Evolutionary conservation across 768 basidiomycete species (phyloP), one percentile per base, ranked within the genome.

Genomic region (Coprinellus micaceus): DNA sequence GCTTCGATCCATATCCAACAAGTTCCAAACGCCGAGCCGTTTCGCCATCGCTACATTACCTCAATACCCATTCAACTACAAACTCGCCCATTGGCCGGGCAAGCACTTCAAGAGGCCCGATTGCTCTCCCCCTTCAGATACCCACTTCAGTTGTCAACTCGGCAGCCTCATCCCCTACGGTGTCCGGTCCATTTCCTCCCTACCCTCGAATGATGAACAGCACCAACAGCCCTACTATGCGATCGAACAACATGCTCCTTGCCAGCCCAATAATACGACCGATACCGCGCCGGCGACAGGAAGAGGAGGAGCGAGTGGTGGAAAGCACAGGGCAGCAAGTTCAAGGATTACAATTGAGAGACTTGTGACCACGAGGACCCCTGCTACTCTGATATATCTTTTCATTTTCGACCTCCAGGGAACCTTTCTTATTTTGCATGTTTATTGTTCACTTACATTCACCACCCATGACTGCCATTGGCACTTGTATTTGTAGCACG

Each of bases 1-100:
- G 90, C 10, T 92, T 88, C 67, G 90, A 92, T 66, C 90, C 90
- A 48, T 92, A 92, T 70, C 85, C 87, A 29, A 83, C 80, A 43
- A 76, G 85, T 17, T 82, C 85, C 19, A 92, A 92, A 70, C 83
- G 90, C 40, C 84, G 90, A 39, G 90, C 90, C 11, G 89, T 91
- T 22, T 92, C 90, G 12, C 90, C 90, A 6, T 91, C 89, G 4
- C 68, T 91, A 57, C 82, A 83, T 11, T 79, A 82, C 66, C 74
- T 89, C 19, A 54, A 41, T 52, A 76, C 76, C 21, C 83, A 83
- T 66, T 66, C 78, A 3, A 73, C 74, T 3, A 66, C 79, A 19
- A 73, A 68, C 26, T 81, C 83, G 2, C 80, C 80, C 25, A 82
- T 82, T 41, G 48, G 48, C 17, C 41, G 47, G 29, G 15, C 41